Evolutionary conservation across 345 rosid genomes (phyloP), one percentile per base, ranked within the genome.

Genomic region (Physaria fendleri): DNA sequence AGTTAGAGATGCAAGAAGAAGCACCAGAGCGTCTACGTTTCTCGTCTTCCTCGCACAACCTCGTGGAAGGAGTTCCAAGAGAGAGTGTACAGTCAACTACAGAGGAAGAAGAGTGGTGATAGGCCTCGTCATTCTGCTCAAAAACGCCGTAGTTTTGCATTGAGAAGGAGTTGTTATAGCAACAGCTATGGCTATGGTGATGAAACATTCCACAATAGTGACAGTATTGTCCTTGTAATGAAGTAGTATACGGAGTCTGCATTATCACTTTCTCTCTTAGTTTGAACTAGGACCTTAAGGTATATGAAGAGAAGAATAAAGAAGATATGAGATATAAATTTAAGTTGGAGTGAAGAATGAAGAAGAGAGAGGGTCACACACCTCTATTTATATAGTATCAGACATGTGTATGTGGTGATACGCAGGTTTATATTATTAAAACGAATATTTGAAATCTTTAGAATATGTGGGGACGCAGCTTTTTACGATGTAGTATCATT

Each of bases 41-140:
- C 71, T 76, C 77, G 18, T 78, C 85, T 21, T 83, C 93, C 29
- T 80, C 88, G 1, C 70, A 51, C 23, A 81, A 68, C 56, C 96
- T 79, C 35, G 96, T 85, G 29, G 96, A 85, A 2, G 96, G 96
- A 16, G 96, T 88, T 14, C 96, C 94, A 11, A 88, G 74, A 10
- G 96, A 88, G 52, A 88, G 94, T 13, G 94, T 88, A 55, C 95
- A 87, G 59, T 87, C 92, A 28, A 87, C 95, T 4, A 81, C 79
- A n/a, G 94, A 71, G 15, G 82, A 41, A n/a, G n/a, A n/a, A 24
- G 75, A 50, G 65, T 57, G 4, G 15, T 35, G 17, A 24, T 20
- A 20, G 7, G 57, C 71, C 24, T 69, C 68, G 2, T 53, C 58
- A 53, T 62, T 69, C 18, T 42, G 74, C 39, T 56, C 68, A 0